Evolutionary conservation across 441 rosid species (phyloP), one percentile per base, ranked within the genome.

Genomic region (Croton setiger): DNA sequence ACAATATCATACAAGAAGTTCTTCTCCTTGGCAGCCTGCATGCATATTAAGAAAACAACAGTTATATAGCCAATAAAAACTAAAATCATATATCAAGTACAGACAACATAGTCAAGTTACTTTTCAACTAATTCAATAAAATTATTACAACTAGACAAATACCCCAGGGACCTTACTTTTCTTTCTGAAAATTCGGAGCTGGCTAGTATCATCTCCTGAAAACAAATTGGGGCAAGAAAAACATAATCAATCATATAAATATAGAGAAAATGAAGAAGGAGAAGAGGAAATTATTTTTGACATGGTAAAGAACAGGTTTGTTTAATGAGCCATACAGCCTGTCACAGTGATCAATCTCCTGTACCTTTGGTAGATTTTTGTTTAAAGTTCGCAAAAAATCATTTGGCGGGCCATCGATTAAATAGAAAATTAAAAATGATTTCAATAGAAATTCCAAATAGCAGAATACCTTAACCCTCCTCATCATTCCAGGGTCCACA

Each of bases 1-100:
- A 94, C 98, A 79, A 94, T 88, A 73, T 94, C 98, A 82, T 89
- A 90, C 78, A 94, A 79, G 84, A 88, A 90, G 44, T 74, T 85
- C 74, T 91, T 93, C 78, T 86, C 96, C 56, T 51, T 74, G 35
- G 77, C 66, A 65, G 75, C 78, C 97, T 92, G 67, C 70, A 82
- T 36, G 63, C 65, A 27, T 27, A 27, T 27, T 27, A 27, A 31
- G 41, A 39, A 68, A 21, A 53, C 20, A 65, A 48, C 14, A 48
- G 8, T 27, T 13, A 23, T 20, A 60, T 47, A 60, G 39, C 51
- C 36, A 45, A 60, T 12, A 67, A 71, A n/a, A 41, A 61, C 21
- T 36, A 64, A 47, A 61, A 72, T 14, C 44, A 63, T 61, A 20
- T 59, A 57, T 33, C 2, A 64, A 43, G 1, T 35, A 58, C 5